Conservation (phyloP, 1,139 yeast genomes). For the Diutina ranongensis region DNA sequence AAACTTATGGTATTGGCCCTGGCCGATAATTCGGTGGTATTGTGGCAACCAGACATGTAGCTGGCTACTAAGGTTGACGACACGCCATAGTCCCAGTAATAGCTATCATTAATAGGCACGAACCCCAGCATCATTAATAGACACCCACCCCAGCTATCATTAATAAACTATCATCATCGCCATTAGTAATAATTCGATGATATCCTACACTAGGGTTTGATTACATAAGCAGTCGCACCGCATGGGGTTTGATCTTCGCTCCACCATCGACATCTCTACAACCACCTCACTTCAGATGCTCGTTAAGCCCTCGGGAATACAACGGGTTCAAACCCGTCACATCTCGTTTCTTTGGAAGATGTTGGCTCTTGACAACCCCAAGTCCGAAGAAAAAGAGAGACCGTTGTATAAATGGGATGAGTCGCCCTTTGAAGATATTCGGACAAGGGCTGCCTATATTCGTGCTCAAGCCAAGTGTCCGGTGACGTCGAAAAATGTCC, state of each 20-base stretch:
- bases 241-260: neutral
- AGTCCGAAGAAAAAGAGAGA: slow-evolving; percentile 9
- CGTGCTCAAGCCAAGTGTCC: slow-evolving; percentile 87
- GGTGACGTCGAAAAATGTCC: slow-evolving; percentile 68
- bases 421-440: slow-evolving; percentile 77
- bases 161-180: too few relatives aligned
- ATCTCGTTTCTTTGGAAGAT: slow-evolving; percentile 3
- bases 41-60: slow-evolving; percentile 17
- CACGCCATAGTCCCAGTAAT: too few relatives aligned
- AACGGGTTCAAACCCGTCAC: neutral
- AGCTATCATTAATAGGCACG: too few relatives aligned
- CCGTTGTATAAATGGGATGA: slow-evolving; percentile 57
- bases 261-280: neutral
- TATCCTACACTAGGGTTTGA: too few relatives aligned
- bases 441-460: slow-evolving; percentile 86
- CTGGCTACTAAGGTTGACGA: neutral
- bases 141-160: too few relatives aligned
- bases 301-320: neutral
- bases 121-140: too few relatives aligned
- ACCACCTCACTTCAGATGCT: too few relatives aligned
- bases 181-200: too few relatives aligned
- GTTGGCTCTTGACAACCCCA: neutral
- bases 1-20: slow-evolving; percentile 66
- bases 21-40: slow-evolving; percentile 48
- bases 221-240: too few relatives aligned